Base-by-base conservation (phyloP, 768 basidiomycete species). In the Panaeolus papilionaceus region DNA sequence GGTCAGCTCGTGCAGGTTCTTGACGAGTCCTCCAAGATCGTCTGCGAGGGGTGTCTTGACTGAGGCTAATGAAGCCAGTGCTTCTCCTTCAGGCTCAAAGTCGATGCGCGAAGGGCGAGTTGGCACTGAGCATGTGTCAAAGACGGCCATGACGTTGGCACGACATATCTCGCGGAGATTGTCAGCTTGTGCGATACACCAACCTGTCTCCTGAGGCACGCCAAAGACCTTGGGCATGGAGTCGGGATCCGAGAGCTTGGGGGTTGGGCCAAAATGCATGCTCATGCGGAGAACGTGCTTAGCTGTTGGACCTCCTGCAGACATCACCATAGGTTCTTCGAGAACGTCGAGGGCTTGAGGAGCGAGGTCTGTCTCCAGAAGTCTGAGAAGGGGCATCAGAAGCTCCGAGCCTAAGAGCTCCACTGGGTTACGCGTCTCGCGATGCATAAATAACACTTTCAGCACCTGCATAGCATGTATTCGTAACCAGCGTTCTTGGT, bases 241-340 rank as follows among this genome's bases (percentile, higher is more conserved):
- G 44, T 91, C 87, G 11, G 84, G 80, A 49, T 84, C 80, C 28
- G 71, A 61, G 18, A 67, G 45, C 12, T 80, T 75, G 37, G 80
- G 75, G 39, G 79, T 77, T 7, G 76, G 71, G 37, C 84, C 85
- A 26, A 84, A 75, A 70, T 92, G 90, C 88, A 96, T 90, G 77
- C 95, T 95, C 93, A 96, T 95, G 6, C 94, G 88, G 26, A 96
- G 83, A n/a, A 96, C 92, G 71, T 94, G 92, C 67, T 92, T 92
- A 0, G 94, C 93, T 0, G 90, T 85, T 61, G 88, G 89, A 26
- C 92, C 91, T 23, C 91, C 89, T 49, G 89, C 88, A 1, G 88
- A 88, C 79, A 95, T 91, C 20, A 85, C 87, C 78, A 93, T 88
- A 0, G 95, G 95, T 72, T 96, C 92, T 72, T 98, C 95, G 6